Conservation (phyloP, 495 filamentous ascomycete genomes). For the Penicillium maclennaniae region DNA sequence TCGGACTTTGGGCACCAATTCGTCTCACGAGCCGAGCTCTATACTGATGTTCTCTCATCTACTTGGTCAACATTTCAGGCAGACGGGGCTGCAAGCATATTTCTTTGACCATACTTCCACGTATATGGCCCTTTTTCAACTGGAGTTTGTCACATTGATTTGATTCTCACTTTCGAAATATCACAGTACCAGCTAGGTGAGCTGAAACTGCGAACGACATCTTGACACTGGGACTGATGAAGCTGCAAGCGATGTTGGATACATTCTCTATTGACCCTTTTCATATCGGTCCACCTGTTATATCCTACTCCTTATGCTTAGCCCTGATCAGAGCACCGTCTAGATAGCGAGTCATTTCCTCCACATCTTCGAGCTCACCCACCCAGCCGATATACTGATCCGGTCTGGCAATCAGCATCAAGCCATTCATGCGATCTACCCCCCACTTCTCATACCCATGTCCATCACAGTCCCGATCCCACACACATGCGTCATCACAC, state of each 20-base stretch:
- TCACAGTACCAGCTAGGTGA: too few species aligned
- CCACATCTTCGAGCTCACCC: constrained; percentile 52
- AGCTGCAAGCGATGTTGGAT: not conserved
- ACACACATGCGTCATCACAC: constrained; percentile 57
- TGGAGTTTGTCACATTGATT: too few species aligned
- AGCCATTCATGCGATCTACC: constrained; percentile 54
- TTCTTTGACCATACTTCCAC: too few species aligned
- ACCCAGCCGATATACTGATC: constrained; percentile 65
- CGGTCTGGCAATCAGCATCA: constrained; percentile 54
- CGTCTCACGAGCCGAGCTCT: too few species aligned
- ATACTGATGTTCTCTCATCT: too few species aligned
- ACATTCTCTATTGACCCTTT: not conserved
- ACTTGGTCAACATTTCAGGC: too few species aligned
- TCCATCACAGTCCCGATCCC: constrained; percentile 52
- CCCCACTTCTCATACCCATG: constrained; percentile 60
- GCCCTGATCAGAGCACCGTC: constrained; percentile 18
- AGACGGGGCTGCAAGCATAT: too few species aligned
- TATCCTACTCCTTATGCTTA: not conserved
- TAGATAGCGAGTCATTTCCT: constrained; percentile 35
- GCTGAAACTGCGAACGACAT: too few species aligned
- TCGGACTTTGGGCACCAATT: too few species aligned
- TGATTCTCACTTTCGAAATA: too few species aligned
- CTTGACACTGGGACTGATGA: too few species aligned
- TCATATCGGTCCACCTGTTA: not conserved
- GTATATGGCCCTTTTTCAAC: too few species aligned